Conservation (phyloP, 257 asterid genomes). For the Ilex asprella region DNA sequence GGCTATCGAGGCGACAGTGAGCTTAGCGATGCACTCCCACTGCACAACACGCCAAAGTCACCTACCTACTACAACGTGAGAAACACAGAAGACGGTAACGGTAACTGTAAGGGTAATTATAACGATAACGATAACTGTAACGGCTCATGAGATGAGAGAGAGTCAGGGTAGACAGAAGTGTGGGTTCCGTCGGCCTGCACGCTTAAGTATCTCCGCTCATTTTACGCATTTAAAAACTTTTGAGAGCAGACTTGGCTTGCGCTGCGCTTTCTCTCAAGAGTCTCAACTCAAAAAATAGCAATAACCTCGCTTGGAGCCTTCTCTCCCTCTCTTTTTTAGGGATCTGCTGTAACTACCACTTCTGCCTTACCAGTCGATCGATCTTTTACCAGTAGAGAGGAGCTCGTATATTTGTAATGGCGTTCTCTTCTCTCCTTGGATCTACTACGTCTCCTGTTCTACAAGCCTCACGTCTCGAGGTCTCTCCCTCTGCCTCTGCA, state of each 20-base stretch:
- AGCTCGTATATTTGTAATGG: conserved; percentile 25
- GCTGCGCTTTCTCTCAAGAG: background rate
- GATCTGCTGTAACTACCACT: background rate
- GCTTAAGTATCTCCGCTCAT: background rate
- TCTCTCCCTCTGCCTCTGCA: background rate
- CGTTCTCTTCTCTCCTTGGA: conserved; percentile 50
- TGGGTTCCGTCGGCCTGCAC: background rate
- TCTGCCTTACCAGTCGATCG: background rate
- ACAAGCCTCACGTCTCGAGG: conserved; percentile 20
- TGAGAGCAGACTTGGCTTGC: background rate
- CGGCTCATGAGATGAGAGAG: too few species aligned
- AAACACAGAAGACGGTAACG: too few species aligned
- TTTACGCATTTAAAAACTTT: background rate
- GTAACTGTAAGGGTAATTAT: too few species aligned
- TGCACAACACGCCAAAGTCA: too few species aligned
- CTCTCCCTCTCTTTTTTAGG: background rate
- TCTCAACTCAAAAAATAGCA: background rate
- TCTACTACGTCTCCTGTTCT: conserved; percentile 46
- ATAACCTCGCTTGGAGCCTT: background rate
- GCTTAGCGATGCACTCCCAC: too few species aligned
- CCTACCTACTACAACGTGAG: too few species aligned
- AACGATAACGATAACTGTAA: too few species aligned
- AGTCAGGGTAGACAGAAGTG: background rate
- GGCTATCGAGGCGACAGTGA: too few species aligned
- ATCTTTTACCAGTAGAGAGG: background rate